Base-by-base conservation (phyloP, 2,329 filamentous ascomycete genomes). In the Zasmidium cellare region DNA sequence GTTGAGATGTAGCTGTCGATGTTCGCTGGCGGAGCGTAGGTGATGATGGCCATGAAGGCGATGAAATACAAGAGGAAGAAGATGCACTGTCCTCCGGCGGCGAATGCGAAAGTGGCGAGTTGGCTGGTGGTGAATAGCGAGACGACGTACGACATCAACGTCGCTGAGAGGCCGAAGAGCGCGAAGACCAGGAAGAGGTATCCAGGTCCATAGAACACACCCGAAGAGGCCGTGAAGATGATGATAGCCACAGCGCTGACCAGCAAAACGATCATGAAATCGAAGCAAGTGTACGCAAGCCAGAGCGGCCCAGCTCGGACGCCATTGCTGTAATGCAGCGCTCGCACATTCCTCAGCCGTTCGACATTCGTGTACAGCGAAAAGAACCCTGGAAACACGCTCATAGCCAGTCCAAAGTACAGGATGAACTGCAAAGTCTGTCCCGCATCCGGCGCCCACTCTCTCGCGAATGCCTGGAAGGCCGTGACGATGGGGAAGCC, bases 321-420 rank as follows among this genome's bases (percentile, higher is more conserved):
- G 48, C 92, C 92, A 69, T 96, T 97, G 54, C 90, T 96, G 75
- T 96, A 97, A 73, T 97, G 88, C 25, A 97, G 79, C 16, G 89
- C 89, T 52, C 92, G 85, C 22, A 97, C 90, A 63, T 91, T 89
- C 51, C 86, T 80, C 11, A 91, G 79, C 23, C 91, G 83, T 73
- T 97, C 92, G 24, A 89, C 79, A n/a, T 91, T 96, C 0, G 91
- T 90, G 69, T 97, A 97, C 3, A 97, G 78, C 0, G 90, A 85
- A 67, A 96, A 96, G 78, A 97, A 92, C 14, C 88, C 91, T 0
- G 92, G 91, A 67, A 89, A 94, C 1, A 87, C 86, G 6, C 84
- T 82, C 74, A 96, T 86, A 1, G 88, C 90, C 9, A 97, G 80
- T 14, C 88, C 86, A 71, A 94, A 89, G 74, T 96, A 96, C 9